phyloP scores from a whole-genome alignment of 2,329 filamentous ascomycete genomes.

The Exophiala calicioides region DNA sequence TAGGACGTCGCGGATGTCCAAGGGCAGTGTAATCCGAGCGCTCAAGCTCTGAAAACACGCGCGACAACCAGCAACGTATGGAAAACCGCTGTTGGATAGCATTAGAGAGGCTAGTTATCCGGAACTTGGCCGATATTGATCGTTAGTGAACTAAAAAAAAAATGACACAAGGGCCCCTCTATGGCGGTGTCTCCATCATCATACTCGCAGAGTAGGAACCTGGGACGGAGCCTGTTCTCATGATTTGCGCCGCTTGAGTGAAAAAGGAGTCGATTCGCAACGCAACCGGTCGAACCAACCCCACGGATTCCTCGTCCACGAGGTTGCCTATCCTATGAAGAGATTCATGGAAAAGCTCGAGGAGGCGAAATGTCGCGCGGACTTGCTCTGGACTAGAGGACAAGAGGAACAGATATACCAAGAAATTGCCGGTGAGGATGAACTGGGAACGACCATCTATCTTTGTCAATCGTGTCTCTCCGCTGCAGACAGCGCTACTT shows the following conservation, averaged over 20 bases:
- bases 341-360: conserved; percentile 32
- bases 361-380: conserved; percentile 26
- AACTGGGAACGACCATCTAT: conserved; percentile 46
- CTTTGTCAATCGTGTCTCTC: conserved; percentile 10
- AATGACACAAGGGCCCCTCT: not conserved
- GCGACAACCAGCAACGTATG: too few species aligned
- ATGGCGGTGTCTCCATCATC: conserved; percentile 4
- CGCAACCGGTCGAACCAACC: conserved; percentile 30
- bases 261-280: conserved; percentile 34
- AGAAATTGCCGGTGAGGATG: conserved; percentile 51
- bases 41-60: too few species aligned
- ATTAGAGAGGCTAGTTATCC: too few species aligned
- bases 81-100: too few species aligned
- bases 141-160: too few species aligned
- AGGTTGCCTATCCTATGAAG: conserved; percentile 29
- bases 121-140: too few species aligned
- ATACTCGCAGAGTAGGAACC: conserved; percentile 7
- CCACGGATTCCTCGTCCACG: conserved; percentile 27
- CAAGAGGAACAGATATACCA: conserved; percentile 52
- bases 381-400: conserved; percentile 38
- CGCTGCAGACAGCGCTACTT: conserved; percentile 31
- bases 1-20: not conserved
- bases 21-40: not conserved
- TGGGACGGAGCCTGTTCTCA: conserved; percentile 17
- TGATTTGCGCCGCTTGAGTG: conserved; percentile 26